Evolutionary conservation across 345 rosid genomes (phyloP).

Genomic region (Populus davidiana): DNA sequence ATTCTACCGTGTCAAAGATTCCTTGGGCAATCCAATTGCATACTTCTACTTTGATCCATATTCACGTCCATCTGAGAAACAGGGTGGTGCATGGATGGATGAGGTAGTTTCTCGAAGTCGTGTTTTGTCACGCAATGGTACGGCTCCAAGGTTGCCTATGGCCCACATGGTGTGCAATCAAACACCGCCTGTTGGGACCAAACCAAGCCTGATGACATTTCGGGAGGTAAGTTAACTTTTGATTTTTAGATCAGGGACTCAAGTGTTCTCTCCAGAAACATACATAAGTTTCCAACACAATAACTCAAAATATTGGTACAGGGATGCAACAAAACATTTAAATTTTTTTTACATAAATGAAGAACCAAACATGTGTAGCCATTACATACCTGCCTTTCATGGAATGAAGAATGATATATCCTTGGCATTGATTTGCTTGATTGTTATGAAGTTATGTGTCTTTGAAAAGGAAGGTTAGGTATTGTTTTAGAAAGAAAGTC

Average conservation of each 20-base stretch:
- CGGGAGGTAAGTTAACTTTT: conserved; percentile 55
- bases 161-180: conserved; percentile 98
- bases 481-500: neutral
- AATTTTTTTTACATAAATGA: neutral
- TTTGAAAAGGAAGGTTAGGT: neutral
- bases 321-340: neutral
- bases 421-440: neutral
- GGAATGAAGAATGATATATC: neutral
- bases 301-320: neutral
- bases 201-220: conserved; percentile 95
- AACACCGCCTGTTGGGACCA: conserved; percentile 86
- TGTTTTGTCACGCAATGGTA: conserved; percentile 54
- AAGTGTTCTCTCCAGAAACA: neutral
- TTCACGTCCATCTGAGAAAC: conserved; percentile 91
- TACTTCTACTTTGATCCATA: conserved; percentile 96
- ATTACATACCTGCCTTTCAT: neutral
- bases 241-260: neutral
- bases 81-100: conserved; percentile 90
- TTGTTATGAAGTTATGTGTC: neutral
- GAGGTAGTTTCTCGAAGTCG: conserved; percentile 81
- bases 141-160: conserved; percentile 55
- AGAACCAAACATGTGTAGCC: neutral
- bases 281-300: neutral
- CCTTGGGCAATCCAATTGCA: conserved; percentile 71
- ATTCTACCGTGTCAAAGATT: conserved; percentile 79